These are phyloP conservation scores for Pulveroboletus frians DNA, from an alignment of 768 basidiomycete genomes.

Conservation along the genomic window DNA sequence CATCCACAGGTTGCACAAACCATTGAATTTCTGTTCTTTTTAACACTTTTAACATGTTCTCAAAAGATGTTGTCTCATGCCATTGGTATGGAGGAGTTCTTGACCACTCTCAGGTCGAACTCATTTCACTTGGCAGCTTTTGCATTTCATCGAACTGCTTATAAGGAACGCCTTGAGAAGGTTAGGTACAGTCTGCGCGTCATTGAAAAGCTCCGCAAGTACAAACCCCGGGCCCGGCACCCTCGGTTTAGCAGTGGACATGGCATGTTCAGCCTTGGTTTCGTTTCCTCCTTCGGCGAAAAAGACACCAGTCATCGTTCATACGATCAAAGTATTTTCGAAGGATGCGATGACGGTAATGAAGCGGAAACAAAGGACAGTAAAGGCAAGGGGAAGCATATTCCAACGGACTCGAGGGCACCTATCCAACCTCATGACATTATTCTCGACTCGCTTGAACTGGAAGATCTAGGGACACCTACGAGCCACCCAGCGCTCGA, in stretches of 20 bases:
- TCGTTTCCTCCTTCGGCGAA: conserved; percentile 37
- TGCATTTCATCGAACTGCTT: conserved; percentile 74
- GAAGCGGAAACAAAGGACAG: conserved; percentile 29
- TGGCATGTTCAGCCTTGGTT: conserved; percentile 35
- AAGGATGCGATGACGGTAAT: conserved; percentile 26
- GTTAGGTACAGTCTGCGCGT: conserved; percentile 49
- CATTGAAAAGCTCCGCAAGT: conserved; percentile 63
- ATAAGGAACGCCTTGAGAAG: conserved; percentile 61
- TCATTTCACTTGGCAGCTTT: conserved; percentile 41
- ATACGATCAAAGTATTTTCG: conserved; percentile 17
- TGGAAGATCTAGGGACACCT: conserved; percentile 11
- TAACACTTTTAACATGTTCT: conserved; percentile 54
- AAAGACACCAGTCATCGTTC: conserved; percentile 37
- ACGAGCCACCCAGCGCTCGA: neutral
- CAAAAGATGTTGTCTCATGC: conserved; percentile 69
- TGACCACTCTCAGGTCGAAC: neutral
- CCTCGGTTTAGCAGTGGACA: conserved; percentile 36
- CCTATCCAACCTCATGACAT: conserved; percentile 2
- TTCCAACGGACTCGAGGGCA: conserved; percentile 1
- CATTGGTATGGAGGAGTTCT: conserved; percentile 36
- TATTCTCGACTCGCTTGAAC: conserved; percentile 4
- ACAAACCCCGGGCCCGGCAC: conserved; percentile 45
- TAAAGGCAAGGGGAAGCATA: conserved; percentile 31
- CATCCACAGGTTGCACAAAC: conserved; percentile 49
- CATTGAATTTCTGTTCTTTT: conserved; percentile 72